phyloP scores from a whole-genome alignment of 345 rosid species.

The Brassica carinata region DNA sequence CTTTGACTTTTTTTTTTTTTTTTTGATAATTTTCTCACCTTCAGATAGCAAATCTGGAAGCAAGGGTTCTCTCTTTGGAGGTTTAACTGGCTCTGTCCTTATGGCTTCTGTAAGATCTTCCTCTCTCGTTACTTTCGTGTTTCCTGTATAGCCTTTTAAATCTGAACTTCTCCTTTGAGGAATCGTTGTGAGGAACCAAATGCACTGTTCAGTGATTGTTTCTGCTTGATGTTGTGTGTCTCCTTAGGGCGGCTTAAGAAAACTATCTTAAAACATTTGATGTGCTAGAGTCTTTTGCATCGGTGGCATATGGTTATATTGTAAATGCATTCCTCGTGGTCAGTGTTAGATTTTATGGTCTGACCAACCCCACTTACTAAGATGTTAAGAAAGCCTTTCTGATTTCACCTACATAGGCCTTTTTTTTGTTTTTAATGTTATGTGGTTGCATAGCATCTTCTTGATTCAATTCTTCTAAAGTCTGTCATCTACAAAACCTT shows the following conservation, averaged over 20 bases:
- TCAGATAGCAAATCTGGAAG: conserved; percentile 64
- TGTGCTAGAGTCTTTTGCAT: not conserved
- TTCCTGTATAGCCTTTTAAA: not conserved
- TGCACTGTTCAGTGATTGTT: conserved; percentile 4
- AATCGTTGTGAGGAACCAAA: conserved; percentile 6
- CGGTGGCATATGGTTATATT: not conserved
- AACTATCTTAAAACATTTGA: too few relatives aligned
- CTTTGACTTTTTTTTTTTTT: not conserved
- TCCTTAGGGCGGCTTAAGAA: too few relatives aligned
- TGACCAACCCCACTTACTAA: too few relatives aligned
- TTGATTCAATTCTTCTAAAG: too few relatives aligned
- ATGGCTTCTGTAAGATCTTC: conserved; percentile 63
- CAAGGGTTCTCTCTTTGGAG: conserved; percentile 79
- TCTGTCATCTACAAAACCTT: not conserved
- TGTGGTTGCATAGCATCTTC: too few relatives aligned
- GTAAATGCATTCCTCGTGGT: not conserved
- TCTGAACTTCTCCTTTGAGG: conserved; percentile 14
- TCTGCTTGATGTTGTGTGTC: not conserved
- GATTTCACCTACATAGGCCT: not conserved
- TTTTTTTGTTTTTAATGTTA: not conserved
- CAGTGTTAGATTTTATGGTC: too few relatives aligned
- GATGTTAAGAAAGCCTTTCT: not conserved
- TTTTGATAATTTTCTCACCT: not conserved
- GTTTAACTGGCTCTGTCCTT: conserved; percentile 72
- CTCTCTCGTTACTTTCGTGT: conserved; percentile 4